A percentile compares a stretch with the other conserved stretches of the same genome.
phyloP scores from a whole-genome alignment of 768 basidiomycete species.

The Lactarius tabidus region DNA sequence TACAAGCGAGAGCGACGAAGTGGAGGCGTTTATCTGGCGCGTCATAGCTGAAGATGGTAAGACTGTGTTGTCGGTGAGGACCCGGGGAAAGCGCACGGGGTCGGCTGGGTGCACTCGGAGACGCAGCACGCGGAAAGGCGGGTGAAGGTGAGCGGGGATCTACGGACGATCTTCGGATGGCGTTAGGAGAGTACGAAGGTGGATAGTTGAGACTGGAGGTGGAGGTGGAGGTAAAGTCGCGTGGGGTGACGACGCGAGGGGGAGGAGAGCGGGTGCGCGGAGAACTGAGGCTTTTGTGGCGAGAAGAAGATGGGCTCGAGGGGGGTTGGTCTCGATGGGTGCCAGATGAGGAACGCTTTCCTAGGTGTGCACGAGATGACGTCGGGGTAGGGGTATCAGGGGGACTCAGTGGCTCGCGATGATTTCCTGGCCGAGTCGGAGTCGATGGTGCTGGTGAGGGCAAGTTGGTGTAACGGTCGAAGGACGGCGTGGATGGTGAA shows the following conservation, averaged over 20 bases:
- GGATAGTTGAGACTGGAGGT: conserved; percentile 42
- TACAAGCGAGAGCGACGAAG: conserved; percentile 44
- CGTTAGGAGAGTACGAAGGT: conserved; percentile 31
- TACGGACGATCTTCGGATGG: conserved; percentile 31
- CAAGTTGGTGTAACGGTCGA: background rate
- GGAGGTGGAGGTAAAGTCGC: conserved; percentile 46
- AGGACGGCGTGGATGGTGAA: conserved; percentile 16
- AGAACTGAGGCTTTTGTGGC: conserved; percentile 31
- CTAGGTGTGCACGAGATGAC: conserved; percentile 37
- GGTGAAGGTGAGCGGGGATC: conserved; percentile 39
- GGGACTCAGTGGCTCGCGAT: conserved; percentile 40
- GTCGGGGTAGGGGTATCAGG: conserved; percentile 48
- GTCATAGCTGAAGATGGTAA: conserved; percentile 39
- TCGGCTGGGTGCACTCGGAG: conserved; percentile 24
- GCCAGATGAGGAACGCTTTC: conserved; percentile 34
- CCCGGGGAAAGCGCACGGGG: conserved; percentile 13
- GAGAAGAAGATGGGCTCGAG: conserved; percentile 43
- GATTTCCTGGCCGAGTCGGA: conserved; percentile 8
- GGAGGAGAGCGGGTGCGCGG: conserved; percentile 28
- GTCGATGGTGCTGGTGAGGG: conserved; percentile 14
- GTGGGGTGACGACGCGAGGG: conserved; percentile 40
- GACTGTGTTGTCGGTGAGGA: conserved; percentile 15
- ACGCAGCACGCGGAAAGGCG: conserved; percentile 28
- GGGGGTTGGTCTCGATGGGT: too few species aligned
- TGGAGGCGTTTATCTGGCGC: conserved; percentile 54